Evolutionary conservation across 768 basidiomycete genomes (phyloP), one percentile per base, ranked within the genome.

Genomic region (Pisolithus microcarpus): DNA sequence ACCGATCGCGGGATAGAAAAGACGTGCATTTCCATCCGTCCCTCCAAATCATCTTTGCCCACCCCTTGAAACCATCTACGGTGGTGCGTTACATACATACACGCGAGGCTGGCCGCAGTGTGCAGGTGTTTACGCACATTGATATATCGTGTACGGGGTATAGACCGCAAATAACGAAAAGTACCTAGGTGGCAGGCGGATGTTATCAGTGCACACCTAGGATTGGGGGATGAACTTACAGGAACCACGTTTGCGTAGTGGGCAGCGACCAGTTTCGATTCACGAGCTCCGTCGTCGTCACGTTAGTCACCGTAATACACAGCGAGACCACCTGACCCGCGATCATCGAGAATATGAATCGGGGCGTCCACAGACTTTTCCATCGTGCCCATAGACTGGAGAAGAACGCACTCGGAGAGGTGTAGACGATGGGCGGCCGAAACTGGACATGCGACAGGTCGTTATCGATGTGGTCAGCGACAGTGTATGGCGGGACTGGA

Each of bases 11-110:
- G 34, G 26, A 28, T 43, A 28, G 26, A 13, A 44, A 38, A 23
- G 23, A 65, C 81, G 43, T 58, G 88, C 88, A 93, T 77, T 86
- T 91, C 91, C 90, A 92, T 31, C 90, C 91, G 57, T 91, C 90
- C 18, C 72, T 75, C 38, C 73, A 54, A 9, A 92, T 62, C 72
- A 92, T 75, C 46, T 78, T 79, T n/a, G 70, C 75, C 91, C 90
- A 93, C 18, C 90, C 91, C 58, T 77, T 81, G 52, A 86, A 74
- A n/a, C 89, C 89, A 60, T 93, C 89, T 91, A 56, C 19, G 43
- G 31, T 49, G 34, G 21, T 18, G 23, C 5, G 11, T 31, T 34
- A 46, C 23, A 3, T 7, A 15, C 5, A 19, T 21, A n/a, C n/a
- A n/a, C n/a, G n/a, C n/a, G n/a, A n/a, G n/a, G 21, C 34, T 18